phyloP scores from a whole-genome alignment of 2,329 filamentous ascomycete genomes.

The Tolypocladium paradoxum region DNA sequence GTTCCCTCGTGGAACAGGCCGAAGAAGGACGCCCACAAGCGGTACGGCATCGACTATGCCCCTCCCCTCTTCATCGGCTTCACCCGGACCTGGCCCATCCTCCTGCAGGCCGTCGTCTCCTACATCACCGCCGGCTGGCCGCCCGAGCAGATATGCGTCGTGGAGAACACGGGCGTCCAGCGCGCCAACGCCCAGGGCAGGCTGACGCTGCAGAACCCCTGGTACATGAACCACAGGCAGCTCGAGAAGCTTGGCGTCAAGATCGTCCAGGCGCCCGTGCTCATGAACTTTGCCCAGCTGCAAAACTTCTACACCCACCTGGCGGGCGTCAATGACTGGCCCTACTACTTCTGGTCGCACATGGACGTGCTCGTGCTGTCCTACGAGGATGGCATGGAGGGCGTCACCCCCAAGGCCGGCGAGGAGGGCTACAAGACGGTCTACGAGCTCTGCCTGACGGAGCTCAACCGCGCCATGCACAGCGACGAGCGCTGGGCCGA shows the following conservation, averaged over 20 bases:
- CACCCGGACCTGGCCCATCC: slow-evolving; percentile 42
- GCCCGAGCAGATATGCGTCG: slow-evolving; percentile 41
- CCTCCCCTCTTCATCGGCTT: slow-evolving; percentile 50
- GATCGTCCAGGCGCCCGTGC: slow-evolving; percentile 37
- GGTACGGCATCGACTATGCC: slow-evolving; percentile 23
- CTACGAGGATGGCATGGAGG: slow-evolving; percentile 27
- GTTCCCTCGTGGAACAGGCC: slow-evolving; percentile 35
- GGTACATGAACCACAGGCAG: slow-evolving; percentile 41
- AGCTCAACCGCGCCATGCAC: slow-evolving; percentile 19
- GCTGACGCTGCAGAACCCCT: slow-evolving; percentile 43
- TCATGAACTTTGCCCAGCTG: slow-evolving; percentile 43
- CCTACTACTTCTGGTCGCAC: slow-evolving; percentile 46
- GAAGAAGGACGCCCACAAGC: slow-evolving; percentile 23
- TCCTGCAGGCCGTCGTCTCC: slow-evolving; percentile 43
- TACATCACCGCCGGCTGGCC: slow-evolving; percentile 52
- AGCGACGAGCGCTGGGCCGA: slow-evolving; percentile 34
- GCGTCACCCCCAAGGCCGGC: slow-evolving; percentile 19
- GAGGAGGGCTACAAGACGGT: slow-evolving; percentile 28
- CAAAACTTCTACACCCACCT: slow-evolving; percentile 42
- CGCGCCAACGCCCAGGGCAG: slow-evolving; percentile 36
- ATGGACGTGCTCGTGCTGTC: slow-evolving; percentile 39
- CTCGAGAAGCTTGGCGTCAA: slow-evolving; percentile 41
- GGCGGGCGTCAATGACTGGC: slow-evolving; percentile 31
- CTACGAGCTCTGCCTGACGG: slow-evolving; percentile 27
- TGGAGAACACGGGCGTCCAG: slow-evolving; percentile 49